phyloP scores from a whole-genome alignment of 495 filamentous ascomycete genomes.

The Alectoria sarmentosa region DNA sequence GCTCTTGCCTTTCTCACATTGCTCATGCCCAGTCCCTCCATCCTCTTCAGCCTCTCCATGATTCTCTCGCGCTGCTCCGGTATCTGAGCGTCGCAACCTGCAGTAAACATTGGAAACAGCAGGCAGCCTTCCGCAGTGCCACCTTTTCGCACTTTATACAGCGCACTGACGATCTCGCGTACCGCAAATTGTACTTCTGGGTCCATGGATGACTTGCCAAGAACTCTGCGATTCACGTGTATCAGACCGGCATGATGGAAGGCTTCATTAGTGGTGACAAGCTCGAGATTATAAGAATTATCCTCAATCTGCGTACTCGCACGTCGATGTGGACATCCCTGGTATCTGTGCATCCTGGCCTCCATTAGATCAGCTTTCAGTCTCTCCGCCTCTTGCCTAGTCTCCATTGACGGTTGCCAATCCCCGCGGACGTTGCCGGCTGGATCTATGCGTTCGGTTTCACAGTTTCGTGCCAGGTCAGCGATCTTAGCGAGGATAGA shows the following conservation, averaged over 20 bases:
- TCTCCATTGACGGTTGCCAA: constrained; percentile 54
- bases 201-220: constrained; percentile 50
- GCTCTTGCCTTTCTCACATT: constrained; percentile 55
- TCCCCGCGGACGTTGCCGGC: constrained; percentile 41
- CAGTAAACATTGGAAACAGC: constrained; percentile 79
- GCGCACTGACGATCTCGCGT: constrained; percentile 51
- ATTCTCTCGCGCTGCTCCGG: constrained; percentile 50
- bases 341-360: constrained; percentile 33
- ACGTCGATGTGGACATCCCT: constrained; percentile 35
- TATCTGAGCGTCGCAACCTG: constrained; percentile 65
- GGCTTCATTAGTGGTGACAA: constrained; percentile 70
- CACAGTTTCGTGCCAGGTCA: constrained; percentile 62
- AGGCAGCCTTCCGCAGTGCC: constrained; percentile 69
- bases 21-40: constrained; percentile 72
- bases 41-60: constrained; percentile 56
- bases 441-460: constrained; percentile 57
- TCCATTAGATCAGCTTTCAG: constrained; percentile 49
- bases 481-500: constrained; percentile 68
- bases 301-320: constrained; percentile 28
- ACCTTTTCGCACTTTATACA: constrained; percentile 56
- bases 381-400: constrained; percentile 46
- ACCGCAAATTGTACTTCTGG: constrained; percentile 56
- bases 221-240: constrained; percentile 67
- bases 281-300: constrained; percentile 46
- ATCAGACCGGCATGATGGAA: constrained; percentile 77